Evolutionary conservation across 78 protist species (phyloP).

Genomic region (Chrysochromulina tobinii): DNA sequence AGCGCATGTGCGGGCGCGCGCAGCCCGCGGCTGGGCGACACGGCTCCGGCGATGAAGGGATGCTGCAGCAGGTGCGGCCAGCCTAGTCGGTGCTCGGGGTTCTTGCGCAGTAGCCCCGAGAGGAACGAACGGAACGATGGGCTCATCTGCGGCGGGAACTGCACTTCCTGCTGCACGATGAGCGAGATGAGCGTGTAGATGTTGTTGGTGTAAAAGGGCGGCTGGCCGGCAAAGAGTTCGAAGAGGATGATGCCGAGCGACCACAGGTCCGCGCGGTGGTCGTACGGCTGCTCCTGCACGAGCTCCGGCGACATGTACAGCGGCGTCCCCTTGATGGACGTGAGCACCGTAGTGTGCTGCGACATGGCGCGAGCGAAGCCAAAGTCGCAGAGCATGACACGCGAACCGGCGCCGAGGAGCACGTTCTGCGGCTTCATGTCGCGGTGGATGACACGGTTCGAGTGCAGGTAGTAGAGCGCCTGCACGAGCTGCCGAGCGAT

Average conservation of each 20-base stretch:
- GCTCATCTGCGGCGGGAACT: conserved; percentile 49
- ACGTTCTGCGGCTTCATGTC: conserved; percentile 93
- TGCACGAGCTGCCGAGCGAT: not conserved
- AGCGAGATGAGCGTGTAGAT: conserved; percentile 67
- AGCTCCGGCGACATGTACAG: conserved; percentile 93
- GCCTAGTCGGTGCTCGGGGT: conserved; percentile 62
- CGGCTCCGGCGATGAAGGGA: conserved; percentile 47
- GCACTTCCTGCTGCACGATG: conserved; percentile 68
- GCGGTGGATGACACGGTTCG: conserved; percentile 84
- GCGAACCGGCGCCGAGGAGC: conserved; percentile 72
- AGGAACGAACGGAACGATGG: conserved; percentile 49
- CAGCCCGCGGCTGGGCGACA: not conserved
- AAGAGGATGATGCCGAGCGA: conserved; percentile 88
- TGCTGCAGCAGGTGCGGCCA: conserved; percentile 85
- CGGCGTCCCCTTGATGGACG: conserved; percentile 92
- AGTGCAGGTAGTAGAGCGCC: conserved; percentile 83
- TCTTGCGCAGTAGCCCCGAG: conserved; percentile 71
- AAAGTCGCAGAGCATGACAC: conserved; percentile 84
- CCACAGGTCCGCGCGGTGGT: conserved; percentile 92
- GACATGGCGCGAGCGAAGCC: conserved; percentile 74
- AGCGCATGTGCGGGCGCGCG: not conserved
- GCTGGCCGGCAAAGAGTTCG: conserved; percentile 83
- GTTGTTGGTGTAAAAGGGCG: conserved; percentile 86
- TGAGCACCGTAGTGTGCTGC: conserved; percentile 62
- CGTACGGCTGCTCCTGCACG: conserved; percentile 84